A percentile compares a stretch with the other conserved stretches of the same genome.
Evolutionary conservation across 1,139 yeast genomes (phyloP).

Genomic region (Lodderomyces metapsilosis): DNA sequence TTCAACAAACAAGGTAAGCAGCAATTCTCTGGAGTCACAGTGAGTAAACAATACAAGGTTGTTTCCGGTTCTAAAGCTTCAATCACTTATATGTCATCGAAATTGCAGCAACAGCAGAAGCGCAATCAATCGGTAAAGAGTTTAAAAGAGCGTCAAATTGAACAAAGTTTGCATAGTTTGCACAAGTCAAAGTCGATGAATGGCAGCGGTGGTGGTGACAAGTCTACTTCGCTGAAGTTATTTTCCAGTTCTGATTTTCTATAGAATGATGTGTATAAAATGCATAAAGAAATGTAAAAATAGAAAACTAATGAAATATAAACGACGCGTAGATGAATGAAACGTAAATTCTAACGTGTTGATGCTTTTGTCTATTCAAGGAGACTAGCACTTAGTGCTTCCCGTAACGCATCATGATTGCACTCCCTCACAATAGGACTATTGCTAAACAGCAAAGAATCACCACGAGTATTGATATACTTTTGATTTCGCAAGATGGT

Average conservation of each 20-base stretch:
- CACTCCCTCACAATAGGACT: conserved; percentile 34
- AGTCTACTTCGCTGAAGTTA: conserved; percentile 9
- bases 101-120: conserved; percentile 11
- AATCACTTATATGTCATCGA: conserved; percentile 52
- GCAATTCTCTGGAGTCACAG: conserved; percentile 52
- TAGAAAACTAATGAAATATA: too few relatives aligned
- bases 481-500: conserved; percentile 47
- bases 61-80: conserved; percentile 62
- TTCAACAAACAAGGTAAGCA: conserved; percentile 37
- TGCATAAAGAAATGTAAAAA: not conserved
- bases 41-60: conserved; percentile 54
- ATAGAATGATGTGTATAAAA: not conserved
- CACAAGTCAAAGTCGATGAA: conserved; percentile 20
- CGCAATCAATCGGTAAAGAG: conserved; percentile 22
- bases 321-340: too few relatives aligned
- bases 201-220: not conserved
- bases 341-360: not conserved
- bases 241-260: conserved; percentile 20
- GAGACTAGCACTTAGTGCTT: conserved; percentile 27
- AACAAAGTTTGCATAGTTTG: conserved; percentile 21
- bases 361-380: conserved; percentile 9
- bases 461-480: conserved; percentile 39
- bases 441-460: conserved; percentile 35
- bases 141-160: conserved; percentile 29
- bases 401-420: conserved; percentile 33